A percentile compares a stretch with the other conserved stretches of the same genome.
Evolutionary conservation across 2,329 filamentous ascomycete species (phyloP).

Genomic region (Colletotrichum tropicicola): DNA sequence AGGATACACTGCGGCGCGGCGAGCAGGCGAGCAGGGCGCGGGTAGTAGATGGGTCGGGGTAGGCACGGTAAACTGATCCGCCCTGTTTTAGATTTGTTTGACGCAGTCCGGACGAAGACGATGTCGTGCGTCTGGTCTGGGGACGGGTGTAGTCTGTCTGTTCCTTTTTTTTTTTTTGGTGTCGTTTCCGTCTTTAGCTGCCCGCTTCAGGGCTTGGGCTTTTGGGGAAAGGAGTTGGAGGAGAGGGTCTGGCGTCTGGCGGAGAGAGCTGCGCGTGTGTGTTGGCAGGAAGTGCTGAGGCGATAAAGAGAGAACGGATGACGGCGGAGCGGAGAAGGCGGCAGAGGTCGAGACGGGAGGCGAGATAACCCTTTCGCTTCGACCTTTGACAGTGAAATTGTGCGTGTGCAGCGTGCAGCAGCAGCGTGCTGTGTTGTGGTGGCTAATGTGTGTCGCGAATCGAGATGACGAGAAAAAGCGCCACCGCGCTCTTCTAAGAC

Average conservation of each 20-base stretch:
- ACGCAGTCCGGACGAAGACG: slow-evolving; percentile 28
- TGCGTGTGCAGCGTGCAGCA: too few species aligned
- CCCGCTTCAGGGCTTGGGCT: too few species aligned
- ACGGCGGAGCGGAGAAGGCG: slow-evolving; percentile 19
- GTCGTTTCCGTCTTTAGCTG: too few species aligned
- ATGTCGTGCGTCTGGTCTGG: slow-evolving; percentile 26
- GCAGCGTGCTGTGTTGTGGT: background rate
- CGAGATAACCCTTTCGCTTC: background rate
- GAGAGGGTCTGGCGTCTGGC: background rate
- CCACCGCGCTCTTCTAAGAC: slow-evolving; percentile 22
- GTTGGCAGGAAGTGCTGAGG: background rate
- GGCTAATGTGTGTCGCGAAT: slow-evolving; percentile 22
- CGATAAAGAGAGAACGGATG: slow-evolving; percentile 22
- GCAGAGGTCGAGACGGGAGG: slow-evolving; percentile 6
- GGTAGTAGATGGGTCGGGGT: slow-evolving; percentile 6
- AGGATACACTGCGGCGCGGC: slow-evolving; percentile 24
- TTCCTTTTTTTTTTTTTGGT: background rate
- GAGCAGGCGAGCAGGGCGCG: slow-evolving; percentile 7
- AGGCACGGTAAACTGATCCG: slow-evolving; percentile 5
- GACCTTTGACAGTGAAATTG: background rate
- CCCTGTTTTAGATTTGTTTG: slow-evolving; percentile 31
- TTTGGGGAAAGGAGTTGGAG: background rate
- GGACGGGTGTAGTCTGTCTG: slow-evolving; percentile 7
- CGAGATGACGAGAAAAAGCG: slow-evolving; percentile 18
- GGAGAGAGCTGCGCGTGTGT: background rate